phyloP scores from a whole-genome alignment of 352 stramenopile genomes.

The Globisporangium rhizosaccharum region DNA sequence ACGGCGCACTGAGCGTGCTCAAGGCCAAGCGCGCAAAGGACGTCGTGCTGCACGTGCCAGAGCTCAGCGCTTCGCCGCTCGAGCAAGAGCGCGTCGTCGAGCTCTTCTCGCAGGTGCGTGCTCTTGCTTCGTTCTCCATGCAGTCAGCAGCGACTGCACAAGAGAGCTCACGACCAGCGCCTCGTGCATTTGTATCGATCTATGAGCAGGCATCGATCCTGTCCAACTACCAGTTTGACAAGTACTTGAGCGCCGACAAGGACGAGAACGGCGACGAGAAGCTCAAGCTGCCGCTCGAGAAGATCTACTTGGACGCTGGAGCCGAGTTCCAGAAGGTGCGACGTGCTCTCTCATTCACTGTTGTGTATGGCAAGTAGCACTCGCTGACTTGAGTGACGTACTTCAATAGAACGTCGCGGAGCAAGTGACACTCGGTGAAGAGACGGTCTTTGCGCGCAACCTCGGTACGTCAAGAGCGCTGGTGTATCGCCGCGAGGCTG shows the following conservation, averaged over 20 bases:
- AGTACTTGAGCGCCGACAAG: conserved; percentile 61
- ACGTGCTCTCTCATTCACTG: neutral
- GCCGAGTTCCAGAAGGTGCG: conserved; percentile 52
- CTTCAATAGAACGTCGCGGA: conserved; percentile 41
- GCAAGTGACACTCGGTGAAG: conserved; percentile 61
- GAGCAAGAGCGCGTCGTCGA: conserved; percentile 46
- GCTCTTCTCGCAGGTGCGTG: conserved; percentile 43
- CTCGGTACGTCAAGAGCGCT: conserved; percentile 30
- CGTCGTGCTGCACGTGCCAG: conserved; percentile 52
- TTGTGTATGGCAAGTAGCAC: neutral
- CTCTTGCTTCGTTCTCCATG: neutral
- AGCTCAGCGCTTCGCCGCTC: conserved; percentile 24
- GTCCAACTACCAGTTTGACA: conserved; percentile 86
- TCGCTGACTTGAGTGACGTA: neutral
- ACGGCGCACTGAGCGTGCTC: conserved; percentile 47
- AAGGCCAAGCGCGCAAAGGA: conserved; percentile 46
- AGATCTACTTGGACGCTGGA: conserved; percentile 53
- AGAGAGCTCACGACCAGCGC: neutral
- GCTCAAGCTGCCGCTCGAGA: conserved; percentile 56
- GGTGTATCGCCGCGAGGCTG: neutral
- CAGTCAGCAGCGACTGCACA: too few species aligned
- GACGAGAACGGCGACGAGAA: conserved; percentile 59
- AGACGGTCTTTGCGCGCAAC: conserved; percentile 84
- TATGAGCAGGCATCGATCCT: conserved; percentile 51
- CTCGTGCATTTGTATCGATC: neutral